phyloP scores from a whole-genome alignment of 1,284 basidiomycete genomes.

The Microbotryomycetes sp. region DNA sequence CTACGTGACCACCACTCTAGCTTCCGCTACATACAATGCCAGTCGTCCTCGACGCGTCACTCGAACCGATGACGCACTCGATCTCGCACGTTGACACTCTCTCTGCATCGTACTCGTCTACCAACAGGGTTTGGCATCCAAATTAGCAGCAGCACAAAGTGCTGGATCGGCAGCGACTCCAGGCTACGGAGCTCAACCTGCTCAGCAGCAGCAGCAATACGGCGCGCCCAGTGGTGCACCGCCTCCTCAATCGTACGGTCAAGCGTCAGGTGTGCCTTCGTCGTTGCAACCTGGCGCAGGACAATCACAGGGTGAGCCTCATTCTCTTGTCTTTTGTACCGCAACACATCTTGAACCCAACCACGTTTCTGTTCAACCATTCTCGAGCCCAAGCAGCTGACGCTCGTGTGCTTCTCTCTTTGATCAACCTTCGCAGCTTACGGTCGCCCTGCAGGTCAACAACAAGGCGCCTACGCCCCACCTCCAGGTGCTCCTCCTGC shows the following conservation, averaged over 20 bases:
- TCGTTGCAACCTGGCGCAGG: neutral
- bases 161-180: neutral
- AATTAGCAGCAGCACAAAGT: conserved; percentile 12
- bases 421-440: conserved; percentile 7
- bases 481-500: conserved; percentile 14
- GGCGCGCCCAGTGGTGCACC: neutral
- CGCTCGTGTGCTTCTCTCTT: conserved; percentile 1
- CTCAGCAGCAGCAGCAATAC: conserved; percentile 8
- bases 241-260: conserved; percentile 5
- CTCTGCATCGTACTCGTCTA: neutral
- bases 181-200: neutral
- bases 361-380: conserved; percentile 6
- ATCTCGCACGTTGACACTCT: too few species aligned
- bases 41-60: too few species aligned
- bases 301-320: neutral
- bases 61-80: too few species aligned
- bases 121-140: conserved; percentile 12
- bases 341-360: neutral
- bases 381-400: conserved; percentile 2
- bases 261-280: neutral
- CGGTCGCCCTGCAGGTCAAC: neutral
- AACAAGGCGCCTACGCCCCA: conserved; percentile 9
- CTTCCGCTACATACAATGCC: too few species aligned
- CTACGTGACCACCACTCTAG: too few species aligned
- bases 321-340: neutral